phyloP scores from a whole-genome alignment of 1,284 basidiomycete species.

The Marasmius fiardii region DNA sequence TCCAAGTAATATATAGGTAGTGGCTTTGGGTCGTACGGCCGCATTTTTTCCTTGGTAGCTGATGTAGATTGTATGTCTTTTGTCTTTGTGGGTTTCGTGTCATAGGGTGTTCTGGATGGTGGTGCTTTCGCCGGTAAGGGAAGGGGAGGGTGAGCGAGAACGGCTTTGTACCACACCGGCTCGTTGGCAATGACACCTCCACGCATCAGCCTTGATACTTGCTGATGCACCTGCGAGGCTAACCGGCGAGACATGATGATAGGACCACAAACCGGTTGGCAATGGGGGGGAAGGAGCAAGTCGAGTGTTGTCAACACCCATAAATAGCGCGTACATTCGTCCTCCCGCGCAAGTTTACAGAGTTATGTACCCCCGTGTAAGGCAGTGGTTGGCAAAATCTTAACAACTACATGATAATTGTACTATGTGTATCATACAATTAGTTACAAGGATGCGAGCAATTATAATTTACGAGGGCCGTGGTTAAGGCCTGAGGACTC shows the following conservation, averaged over 20 bases:
- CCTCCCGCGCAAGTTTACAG: no score
- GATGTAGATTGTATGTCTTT: conserved; percentile 15
- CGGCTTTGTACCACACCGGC: conserved; percentile 86
- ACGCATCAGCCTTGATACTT: conserved; percentile 81
- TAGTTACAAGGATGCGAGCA: no score
- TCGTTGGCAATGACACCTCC: conserved; percentile 64
- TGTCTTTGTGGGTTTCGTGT: conserved; percentile 29
- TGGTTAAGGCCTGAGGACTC: no score
- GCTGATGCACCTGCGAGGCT: conserved; percentile 86
- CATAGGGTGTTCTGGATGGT: conserved; percentile 50
- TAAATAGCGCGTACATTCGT: not conserved
- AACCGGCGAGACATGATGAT: conserved; percentile 77
- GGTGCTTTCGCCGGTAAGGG: conserved; percentile 78
- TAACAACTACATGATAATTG: no score
- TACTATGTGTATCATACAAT: no score
- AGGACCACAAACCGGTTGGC: conserved; percentile 6
- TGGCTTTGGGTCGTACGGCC: conserved; percentile 51
- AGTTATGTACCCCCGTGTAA: no score
- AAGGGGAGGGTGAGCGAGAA: conserved; percentile 85
- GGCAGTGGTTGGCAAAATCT: no score
- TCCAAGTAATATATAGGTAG: conserved; percentile 77
- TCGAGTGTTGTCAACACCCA: not conserved
- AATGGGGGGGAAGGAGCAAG: not conserved
- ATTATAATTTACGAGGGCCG: no score
- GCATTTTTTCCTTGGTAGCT: conserved; percentile 31